Percentiles rank a stretch among this genome's conserved stretches.
Evolutionary conservation across 306 rosid genomes (phyloP).

Genomic region (Neltuma alba): DNA sequence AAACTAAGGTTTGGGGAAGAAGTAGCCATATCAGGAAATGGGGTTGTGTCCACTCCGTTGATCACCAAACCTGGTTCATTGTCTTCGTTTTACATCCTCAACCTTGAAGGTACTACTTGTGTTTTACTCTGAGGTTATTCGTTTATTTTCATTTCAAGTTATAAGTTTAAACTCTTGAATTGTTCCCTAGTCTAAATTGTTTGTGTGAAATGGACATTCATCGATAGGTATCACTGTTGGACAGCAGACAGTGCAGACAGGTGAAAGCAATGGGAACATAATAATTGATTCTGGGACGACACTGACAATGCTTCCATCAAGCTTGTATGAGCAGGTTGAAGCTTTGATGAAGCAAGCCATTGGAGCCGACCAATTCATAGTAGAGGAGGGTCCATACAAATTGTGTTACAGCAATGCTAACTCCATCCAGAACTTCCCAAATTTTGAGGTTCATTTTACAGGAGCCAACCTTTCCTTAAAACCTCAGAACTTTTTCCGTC

Average conservation of each 20-base stretch:
- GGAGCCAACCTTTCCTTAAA: background rate
- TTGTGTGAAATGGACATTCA: background rate
- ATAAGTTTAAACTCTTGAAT: background rate
- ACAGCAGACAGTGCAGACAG: background rate
- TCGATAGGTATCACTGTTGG: background rate
- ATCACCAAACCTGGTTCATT: background rate
- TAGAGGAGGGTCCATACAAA: background rate
- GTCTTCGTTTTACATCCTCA: background rate
- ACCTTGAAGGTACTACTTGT: background rate
- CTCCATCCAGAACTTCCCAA: background rate
- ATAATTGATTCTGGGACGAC: background rate
- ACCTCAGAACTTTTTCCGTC: background rate
- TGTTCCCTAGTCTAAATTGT: background rate
- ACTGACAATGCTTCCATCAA: background rate
- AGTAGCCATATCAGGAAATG: background rate
- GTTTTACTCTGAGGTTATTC: no score
- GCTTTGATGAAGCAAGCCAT: background rate
- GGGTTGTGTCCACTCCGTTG: background rate
- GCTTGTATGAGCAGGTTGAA: background rate
- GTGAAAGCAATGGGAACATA: background rate
- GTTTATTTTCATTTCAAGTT: no score
- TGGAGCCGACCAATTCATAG: background rate
- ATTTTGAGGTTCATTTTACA: background rate
- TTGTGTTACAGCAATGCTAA: background rate
- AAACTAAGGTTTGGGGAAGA: background rate